These are phyloP conservation scores for Rhexocercosporidium sp. DNA, from an alignment of 2,329 filamentous ascomycete species.

Conservation along the genomic window DNA sequence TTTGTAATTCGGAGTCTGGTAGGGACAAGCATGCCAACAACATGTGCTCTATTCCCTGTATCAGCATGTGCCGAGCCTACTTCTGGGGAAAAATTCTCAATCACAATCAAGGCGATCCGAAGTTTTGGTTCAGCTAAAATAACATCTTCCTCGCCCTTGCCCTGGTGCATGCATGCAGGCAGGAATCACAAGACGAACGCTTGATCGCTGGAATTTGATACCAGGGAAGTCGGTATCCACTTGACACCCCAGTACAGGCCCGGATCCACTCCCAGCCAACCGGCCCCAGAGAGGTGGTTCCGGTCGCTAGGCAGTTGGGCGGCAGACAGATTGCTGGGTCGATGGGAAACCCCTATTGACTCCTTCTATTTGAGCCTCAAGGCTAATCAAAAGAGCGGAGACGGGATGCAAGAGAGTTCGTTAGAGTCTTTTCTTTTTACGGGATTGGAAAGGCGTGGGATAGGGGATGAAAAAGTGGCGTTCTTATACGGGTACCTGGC, in stretches of 20 bases:
- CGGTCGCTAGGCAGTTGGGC: constrained; percentile 22
- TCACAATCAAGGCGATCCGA: neutral
- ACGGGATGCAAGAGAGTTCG: no score
- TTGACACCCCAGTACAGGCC: neutral
- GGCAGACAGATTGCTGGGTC: neutral
- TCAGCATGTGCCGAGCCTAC: neutral
- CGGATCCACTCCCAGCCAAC: constrained; percentile 4
- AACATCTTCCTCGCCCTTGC: neutral
- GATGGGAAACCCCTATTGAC: neutral
- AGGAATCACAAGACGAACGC: constrained; percentile 4
- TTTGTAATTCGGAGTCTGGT: neutral
- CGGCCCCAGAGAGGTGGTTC: constrained; percentile 18
- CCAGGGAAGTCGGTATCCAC: neutral
- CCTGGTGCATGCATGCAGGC: neutral
- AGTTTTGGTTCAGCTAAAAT: constrained; percentile 6
- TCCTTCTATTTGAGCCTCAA: neutral
- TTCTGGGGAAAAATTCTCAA: no score
- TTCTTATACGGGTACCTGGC: constrained; percentile 14
- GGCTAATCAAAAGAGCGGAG: no score
- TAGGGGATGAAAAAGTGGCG: neutral
- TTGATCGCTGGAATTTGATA: neutral
- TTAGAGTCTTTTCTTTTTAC: no score
- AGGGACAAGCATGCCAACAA: neutral
- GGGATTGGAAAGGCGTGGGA: neutral
- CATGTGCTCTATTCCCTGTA: no score